These are phyloP conservation scores for Glycine soja DNA, from an alignment of 306 rosid species.

Conservation along the genomic window DNA sequence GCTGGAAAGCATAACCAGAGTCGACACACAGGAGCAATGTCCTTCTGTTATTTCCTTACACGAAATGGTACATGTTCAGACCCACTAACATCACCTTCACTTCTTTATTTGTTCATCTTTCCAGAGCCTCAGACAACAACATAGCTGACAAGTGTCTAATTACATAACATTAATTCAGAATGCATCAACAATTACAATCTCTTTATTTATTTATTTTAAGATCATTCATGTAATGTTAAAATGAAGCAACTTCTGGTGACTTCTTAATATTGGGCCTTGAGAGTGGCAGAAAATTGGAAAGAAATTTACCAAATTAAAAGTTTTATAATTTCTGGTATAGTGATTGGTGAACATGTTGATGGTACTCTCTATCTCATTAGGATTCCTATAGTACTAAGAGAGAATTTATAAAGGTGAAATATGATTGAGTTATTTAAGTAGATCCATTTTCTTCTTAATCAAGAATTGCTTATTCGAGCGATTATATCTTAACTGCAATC, in stretches of 20 bases:
- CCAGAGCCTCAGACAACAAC: background rate
- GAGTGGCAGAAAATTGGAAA: background rate
- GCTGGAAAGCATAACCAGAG: constrained; percentile 34
- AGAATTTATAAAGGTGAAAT: background rate
- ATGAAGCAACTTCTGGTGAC: constrained; percentile 4
- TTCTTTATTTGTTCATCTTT: constrained; percentile 12
- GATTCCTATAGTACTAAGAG: background rate
- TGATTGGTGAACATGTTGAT: background rate
- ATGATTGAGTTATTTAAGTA: background rate
- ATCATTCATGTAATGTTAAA: background rate
- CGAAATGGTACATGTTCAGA: constrained; percentile 30
- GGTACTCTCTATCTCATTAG: constrained; percentile 9
- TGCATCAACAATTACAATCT: background rate
- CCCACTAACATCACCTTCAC: constrained; percentile 42
- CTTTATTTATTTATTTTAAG: too few species aligned
- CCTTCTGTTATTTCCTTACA: background rate
- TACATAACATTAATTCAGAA: background rate
- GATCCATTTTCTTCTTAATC: background rate
- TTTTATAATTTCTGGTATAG: background rate
- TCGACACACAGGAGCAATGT: constrained; percentile 11
- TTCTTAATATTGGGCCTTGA: background rate
- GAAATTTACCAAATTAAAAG: background rate
- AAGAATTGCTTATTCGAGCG: background rate
- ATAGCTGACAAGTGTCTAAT: background rate
- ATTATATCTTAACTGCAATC: background rate